phyloP scores from a whole-genome alignment of 106 monocot genomes.

The Gastrodia elata region DNA sequence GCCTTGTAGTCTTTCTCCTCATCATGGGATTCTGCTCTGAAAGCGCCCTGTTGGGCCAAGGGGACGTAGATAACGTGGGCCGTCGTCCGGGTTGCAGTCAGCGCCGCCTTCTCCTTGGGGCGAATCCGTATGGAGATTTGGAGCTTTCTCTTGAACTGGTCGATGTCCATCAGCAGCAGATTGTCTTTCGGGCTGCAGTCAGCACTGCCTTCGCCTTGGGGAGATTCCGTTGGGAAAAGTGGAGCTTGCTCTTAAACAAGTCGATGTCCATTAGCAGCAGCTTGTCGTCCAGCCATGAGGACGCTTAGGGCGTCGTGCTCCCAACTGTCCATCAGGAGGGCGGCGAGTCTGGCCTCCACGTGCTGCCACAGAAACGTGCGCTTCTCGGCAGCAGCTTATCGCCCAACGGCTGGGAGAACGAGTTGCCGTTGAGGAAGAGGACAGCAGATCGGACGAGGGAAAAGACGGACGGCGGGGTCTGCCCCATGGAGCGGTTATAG shows the following conservation, averaged over 20 bases:
- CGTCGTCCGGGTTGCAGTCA: too few species aligned
- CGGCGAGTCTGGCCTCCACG: constrained; percentile 81
- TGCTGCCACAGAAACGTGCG: constrained; percentile 83
- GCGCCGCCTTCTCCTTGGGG: too few species aligned
- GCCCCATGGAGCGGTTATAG: too few species aligned
- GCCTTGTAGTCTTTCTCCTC: constrained; percentile 98
- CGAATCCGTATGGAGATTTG: too few species aligned
- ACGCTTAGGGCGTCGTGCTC: constrained; percentile 67
- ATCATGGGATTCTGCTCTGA: constrained; percentile 89
- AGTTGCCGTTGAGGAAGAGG: too few species aligned
- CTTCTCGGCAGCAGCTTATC: too few species aligned
- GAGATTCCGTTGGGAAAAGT: constrained; percentile 79
- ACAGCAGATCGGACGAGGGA: too few species aligned
- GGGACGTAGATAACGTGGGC: constrained; percentile 95
- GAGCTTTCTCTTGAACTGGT: too few species aligned
- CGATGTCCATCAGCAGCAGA: too few species aligned
- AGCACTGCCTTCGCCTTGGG: constrained; percentile 91
- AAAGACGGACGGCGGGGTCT: too few species aligned
- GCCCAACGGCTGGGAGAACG: too few species aligned
- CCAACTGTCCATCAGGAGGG: constrained; percentile 70
- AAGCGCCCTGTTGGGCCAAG: constrained; percentile 82
- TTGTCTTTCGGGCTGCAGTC: constrained; percentile 87
- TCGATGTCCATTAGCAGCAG: constrained; percentile 88
- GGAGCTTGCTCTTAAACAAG: constrained; percentile 87
- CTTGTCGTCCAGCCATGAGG: constrained; percentile 67